Evolutionary conservation across 164 flowering plant species (phyloP), one percentile per base, ranked within the genome.

Genomic region (Macadamia tetraphylla): DNA sequence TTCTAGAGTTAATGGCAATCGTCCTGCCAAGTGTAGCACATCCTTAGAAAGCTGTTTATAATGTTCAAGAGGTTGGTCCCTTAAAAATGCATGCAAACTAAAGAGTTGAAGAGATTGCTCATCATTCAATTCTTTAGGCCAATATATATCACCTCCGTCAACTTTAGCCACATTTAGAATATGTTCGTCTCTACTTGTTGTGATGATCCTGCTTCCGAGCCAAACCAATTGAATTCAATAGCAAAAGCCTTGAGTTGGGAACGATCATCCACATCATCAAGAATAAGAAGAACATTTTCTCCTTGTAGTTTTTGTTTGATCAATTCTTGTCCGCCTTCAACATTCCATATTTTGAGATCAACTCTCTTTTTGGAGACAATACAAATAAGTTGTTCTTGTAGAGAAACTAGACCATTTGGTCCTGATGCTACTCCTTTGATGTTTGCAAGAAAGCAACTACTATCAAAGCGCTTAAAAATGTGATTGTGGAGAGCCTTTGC

Each of bases 11-110:
- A 43, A 43, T 6, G 48, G 48, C 48, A 43, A 52, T 13, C 58
- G 35, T 3, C 63, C 56, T 6, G 73, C n/a, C 5, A 14, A 0
- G 0, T 5, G 43, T 9, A 64, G 57, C 2, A 71, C 48, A 12
- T 42, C 56, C 31, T 64, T 59, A 0, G 62, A 53, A 15, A 65
- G 1, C 5, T 65, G 11, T 57, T 18, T n/a, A 29, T n/a, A 64
- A 35, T n/a, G 23, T 23, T 42, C 23, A 1, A 60, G 12, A 6
- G 72, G 60, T 17, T 51, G 43, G 10, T 29, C 9, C 18, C 15
- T 64, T 29, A 7, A 56, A 30, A 71, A 65, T 14, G 73, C 73
- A 48, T 65, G 46, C 9, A 29, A n/a, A n/a, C n/a, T n/a, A n/a
- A n/a, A n/a, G n/a, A n/a, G n/a, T n/a, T n/a, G n/a, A n/a, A n/a